phyloP scores from a whole-genome alignment of 768 basidiomycete species.

The Macrocybe gigantea region DNA sequence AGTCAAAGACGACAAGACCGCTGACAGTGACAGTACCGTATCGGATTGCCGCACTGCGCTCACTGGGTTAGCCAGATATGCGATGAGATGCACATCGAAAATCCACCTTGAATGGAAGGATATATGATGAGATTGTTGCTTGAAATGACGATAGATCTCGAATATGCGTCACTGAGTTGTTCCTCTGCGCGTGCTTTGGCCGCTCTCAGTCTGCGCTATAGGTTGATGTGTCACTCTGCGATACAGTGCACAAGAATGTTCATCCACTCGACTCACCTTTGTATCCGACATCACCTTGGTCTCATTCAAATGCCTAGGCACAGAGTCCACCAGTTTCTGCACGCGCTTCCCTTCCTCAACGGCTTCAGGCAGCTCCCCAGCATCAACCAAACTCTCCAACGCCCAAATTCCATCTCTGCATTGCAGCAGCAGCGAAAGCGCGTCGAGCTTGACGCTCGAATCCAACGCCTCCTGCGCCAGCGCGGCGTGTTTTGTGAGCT shows the following conservation, averaged over 20 bases:
- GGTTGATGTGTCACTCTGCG: background rate
- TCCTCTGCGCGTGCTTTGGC: conserved; percentile 60
- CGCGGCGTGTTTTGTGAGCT: conserved; percentile 52
- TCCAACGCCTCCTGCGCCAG: conserved; percentile 61
- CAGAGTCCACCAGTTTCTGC: conserved; percentile 35
- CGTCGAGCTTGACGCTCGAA: conserved; percentile 41
- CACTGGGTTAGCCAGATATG: background rate
- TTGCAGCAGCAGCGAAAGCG: conserved; percentile 48
- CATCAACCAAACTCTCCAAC: conserved; percentile 40
- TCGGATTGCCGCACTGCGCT: conserved; percentile 53
- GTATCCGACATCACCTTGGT: conserved; percentile 50
- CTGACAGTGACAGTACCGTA: conserved; percentile 42
- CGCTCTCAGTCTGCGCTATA: conserved; percentile 50
- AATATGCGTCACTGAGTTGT: conserved; percentile 64
- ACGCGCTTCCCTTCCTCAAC: conserved; percentile 38
- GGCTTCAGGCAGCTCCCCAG: conserved; percentile 62
- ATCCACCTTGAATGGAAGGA: conserved; percentile 41
- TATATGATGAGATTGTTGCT: conserved; percentile 44
- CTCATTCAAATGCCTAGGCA: conserved; percentile 45
- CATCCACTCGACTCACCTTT: conserved; percentile 38
- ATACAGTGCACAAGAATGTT: conserved; percentile 2
- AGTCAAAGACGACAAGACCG: conserved; percentile 56
- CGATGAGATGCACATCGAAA: background rate
- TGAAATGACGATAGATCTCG: conserved; percentile 49
- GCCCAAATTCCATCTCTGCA: conserved; percentile 43